Conservation (phyloP, 345 rosid species). For the Combretum micranthum region DNA sequence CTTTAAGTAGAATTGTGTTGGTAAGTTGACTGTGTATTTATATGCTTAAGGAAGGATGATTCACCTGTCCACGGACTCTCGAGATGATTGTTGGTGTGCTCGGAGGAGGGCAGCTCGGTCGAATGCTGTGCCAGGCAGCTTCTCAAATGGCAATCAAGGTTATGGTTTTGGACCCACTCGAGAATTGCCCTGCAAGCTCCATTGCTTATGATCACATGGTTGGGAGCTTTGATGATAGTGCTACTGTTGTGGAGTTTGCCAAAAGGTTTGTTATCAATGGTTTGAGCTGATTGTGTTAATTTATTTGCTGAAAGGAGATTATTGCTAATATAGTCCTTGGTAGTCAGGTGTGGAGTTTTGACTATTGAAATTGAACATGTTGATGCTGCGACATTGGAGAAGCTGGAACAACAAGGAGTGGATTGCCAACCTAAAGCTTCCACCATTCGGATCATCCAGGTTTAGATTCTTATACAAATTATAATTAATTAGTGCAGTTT, state of each 20-base stretch:
- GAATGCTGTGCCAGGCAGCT: slow-evolving; percentile 97
- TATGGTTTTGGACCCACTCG: slow-evolving; percentile 74
- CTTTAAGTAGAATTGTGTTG: neutral
- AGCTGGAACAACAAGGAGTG: slow-evolving; percentile 87
- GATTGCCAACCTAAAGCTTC: slow-evolving; percentile 97
- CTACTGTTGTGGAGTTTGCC: slow-evolving; percentile 65
- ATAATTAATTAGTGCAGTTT: too few relatives aligned
- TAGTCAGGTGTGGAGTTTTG: slow-evolving; percentile 80
- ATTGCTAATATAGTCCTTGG: slow-evolving; percentile 21
- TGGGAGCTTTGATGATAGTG: slow-evolving; percentile 80
- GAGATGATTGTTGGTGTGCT: slow-evolving; percentile 76
- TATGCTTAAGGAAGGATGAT: slow-evolving; percentile 33
- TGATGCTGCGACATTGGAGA: slow-evolving; percentile 76
- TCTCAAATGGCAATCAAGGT: slow-evolving; percentile 91
- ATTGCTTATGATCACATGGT: slow-evolving; percentile 69
- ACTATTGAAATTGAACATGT: slow-evolving; percentile 96
- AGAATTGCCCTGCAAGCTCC: slow-evolving; percentile 78
- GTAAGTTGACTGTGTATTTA: slow-evolving; percentile 1
- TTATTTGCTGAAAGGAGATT: slow-evolving; percentile 4
- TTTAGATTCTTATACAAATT: slow-evolving; percentile 8
- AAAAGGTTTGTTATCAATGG: slow-evolving; percentile 47
- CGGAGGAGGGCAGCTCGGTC: slow-evolving; percentile 96
- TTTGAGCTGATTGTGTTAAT: slow-evolving; percentile 3
- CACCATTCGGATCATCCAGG: slow-evolving; percentile 92
- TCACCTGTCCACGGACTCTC: slow-evolving; percentile 50